Percentiles rank a stretch among this genome's conserved stretches.
These are phyloP conservation scores for Dictyostelium firmibasis DNA, from an alignment of 78 protist genomes.

Conservation along the genomic window DNA sequence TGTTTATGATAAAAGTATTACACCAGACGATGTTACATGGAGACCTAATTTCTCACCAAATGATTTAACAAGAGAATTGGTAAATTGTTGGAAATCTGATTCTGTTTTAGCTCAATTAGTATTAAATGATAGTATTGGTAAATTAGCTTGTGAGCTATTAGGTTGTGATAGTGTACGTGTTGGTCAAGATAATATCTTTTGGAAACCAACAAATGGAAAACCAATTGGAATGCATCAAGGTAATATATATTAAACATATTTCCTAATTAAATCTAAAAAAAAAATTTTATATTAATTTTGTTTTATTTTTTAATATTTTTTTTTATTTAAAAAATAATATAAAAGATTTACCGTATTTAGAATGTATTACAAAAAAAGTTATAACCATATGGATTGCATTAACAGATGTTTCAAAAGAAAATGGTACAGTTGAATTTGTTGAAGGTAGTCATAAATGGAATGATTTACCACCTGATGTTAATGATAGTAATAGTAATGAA, in stretches of 20 bases:
- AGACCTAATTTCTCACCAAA: neutral
- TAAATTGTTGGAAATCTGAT: neutral
- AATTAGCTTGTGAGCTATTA: conserved; percentile 10
- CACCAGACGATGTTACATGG: neutral
- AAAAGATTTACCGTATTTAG: neutral
- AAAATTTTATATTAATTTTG: too few species aligned
- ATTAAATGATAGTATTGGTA: conserved; percentile 20
- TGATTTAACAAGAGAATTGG: neutral
- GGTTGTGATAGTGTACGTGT: conserved; percentile 23
- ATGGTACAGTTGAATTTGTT: conserved; percentile 65
- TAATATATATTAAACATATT: too few species aligned
- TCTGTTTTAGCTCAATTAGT: neutral
- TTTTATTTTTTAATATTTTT: too few species aligned
- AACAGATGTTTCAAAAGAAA: conserved; percentile 3
- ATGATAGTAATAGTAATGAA: neutral
- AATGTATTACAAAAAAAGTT: conserved; percentile 1
- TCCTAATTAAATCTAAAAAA: too few species aligned
- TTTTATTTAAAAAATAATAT: too few species aligned
- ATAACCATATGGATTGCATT: conserved; percentile 45
- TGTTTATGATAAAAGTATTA: neutral
- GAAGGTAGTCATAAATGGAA: conserved; percentile 50
- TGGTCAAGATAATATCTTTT: conserved; percentile 18
- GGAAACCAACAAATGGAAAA: neutral
- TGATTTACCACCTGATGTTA: neutral
- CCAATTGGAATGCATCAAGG: conserved; percentile 14